Conservation (phyloP, 2,329 filamentous ascomycete genomes). For the Talaromyces albobiverticillius region DNA sequence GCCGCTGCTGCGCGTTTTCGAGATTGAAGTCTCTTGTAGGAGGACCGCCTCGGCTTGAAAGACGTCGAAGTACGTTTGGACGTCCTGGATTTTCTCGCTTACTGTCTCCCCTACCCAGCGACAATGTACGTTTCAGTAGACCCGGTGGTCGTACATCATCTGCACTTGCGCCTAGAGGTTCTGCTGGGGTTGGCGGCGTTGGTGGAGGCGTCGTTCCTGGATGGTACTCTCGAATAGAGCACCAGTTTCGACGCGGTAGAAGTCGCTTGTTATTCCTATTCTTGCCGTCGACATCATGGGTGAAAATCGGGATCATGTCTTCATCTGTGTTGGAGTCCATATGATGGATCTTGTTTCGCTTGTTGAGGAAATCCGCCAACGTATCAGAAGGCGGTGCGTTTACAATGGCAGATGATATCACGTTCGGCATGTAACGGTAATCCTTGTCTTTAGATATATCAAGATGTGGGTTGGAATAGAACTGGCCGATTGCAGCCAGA, state of each 20-base stretch:
- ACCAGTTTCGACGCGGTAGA: conserved; percentile 91
- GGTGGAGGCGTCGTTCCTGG: conserved; percentile 72
- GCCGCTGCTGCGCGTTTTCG: conserved; percentile 20
- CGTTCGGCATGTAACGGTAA: conserved; percentile 93
- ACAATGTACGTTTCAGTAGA: conserved; percentile 58
- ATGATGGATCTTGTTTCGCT: conserved; percentile 74
- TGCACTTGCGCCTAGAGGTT: conserved; percentile 39
- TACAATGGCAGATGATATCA: conserved; percentile 90
- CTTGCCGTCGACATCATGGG: conserved; percentile 83
- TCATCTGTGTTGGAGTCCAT: conserved; percentile 76
- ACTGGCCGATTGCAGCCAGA: conserved; percentile 86
- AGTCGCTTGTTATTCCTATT: conserved; percentile 86
- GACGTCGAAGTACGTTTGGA: conserved; percentile 44
- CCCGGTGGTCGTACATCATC: conserved; percentile 29
- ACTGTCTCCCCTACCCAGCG: conserved; percentile 56
- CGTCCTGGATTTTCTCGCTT: conserved; percentile 42
- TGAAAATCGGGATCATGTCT: conserved; percentile 92
- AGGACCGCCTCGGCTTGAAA: conserved; percentile 44
- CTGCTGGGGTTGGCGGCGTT: conserved; percentile 56
- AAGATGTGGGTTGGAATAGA: conserved; percentile 87
- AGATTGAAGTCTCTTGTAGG: conserved; percentile 39
- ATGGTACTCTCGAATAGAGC: conserved; percentile 79
- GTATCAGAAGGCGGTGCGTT: conserved; percentile 86
- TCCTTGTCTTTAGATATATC: conserved; percentile 83
- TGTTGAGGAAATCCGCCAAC: conserved; percentile 88